A percentile compares a stretch with the other conserved stretches of the same genome.
Conservation (phyloP, 768 basidiomycete genomes). For the Suillus decipiens region DNA sequence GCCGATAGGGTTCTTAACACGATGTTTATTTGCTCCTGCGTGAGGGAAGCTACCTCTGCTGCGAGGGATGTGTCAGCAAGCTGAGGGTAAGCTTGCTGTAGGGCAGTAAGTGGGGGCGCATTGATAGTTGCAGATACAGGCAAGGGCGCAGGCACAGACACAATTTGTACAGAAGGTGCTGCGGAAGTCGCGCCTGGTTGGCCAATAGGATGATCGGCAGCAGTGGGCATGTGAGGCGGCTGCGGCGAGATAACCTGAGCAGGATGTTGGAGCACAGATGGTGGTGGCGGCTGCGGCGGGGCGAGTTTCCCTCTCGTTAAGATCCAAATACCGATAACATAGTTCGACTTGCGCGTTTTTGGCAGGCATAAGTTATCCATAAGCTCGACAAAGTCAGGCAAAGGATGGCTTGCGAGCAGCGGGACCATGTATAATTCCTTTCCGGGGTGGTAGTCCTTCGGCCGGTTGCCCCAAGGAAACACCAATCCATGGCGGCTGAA, state of each 20-base stretch:
- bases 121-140: constrained; percentile 1
- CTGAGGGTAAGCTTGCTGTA: constrained; percentile 33
- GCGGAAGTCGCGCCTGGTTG: constrained; percentile 17
- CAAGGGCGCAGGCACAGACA: constrained; percentile 14
- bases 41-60: constrained; percentile 71
- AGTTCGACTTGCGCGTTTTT: constrained; percentile 58
- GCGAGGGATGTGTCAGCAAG: constrained; percentile 56
- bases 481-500: constrained; percentile 81
- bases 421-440: constrained; percentile 89
- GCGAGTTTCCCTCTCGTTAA: constrained; percentile 77
- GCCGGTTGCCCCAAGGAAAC: constrained; percentile 81
- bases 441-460: constrained; percentile 74
- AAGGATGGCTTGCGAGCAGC: constrained; percentile 57
- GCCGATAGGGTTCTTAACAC: constrained; percentile 61
- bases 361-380: constrained; percentile 76
- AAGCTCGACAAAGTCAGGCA: constrained; percentile 87
- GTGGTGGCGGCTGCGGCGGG: constrained; percentile 35
- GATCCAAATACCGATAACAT: constrained; percentile 84
- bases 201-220: constrained; percentile 2
- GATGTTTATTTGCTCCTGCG: constrained; percentile 73
- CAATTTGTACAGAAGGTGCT: constrained; percentile 16
- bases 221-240: constrained; percentile 19
- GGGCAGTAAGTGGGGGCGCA: constrained; percentile 22
- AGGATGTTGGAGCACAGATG: constrained; percentile 20
- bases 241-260: constrained; percentile 17